Conservation (phyloP, 106 monocot species). For the Dioscorea zingiberensis region DNA sequence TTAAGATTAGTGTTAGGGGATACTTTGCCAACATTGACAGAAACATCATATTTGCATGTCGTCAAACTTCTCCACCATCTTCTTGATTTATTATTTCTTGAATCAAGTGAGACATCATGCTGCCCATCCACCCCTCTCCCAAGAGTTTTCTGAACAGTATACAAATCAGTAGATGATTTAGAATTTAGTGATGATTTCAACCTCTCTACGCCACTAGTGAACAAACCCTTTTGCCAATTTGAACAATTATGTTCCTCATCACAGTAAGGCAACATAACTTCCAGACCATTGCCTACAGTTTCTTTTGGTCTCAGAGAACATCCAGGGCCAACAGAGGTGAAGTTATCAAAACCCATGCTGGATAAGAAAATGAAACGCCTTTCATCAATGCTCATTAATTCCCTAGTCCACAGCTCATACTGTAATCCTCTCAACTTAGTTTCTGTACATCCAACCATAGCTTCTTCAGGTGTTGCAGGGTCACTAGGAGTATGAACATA, state of each 20-base stretch:
- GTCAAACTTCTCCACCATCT: constrained; percentile 47
- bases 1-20: constrained; percentile 21
- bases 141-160: too few species aligned
- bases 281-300: not conserved
- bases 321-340: not conserved
- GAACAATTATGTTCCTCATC: constrained; percentile 2
- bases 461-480: constrained; percentile 16
- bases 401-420: constrained; percentile 37
- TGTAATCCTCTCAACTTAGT: constrained; percentile 4
- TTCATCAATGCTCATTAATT: constrained; percentile 44
- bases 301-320: constrained; percentile 4
- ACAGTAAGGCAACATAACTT: constrained; percentile 22
- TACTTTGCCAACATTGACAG: constrained; percentile 13
- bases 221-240: too few species aligned
- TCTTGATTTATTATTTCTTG: constrained; percentile 24
- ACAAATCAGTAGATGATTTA: too few species aligned
- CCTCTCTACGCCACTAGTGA: too few species aligned
- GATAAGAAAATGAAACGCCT: constrained; percentile 47
- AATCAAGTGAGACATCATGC: not conserved
- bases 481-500: constrained; percentile 17
- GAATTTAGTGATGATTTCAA: too few species aligned
- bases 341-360: constrained; percentile 27
- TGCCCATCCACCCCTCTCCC: constrained; percentile 8
- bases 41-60: constrained; percentile 16
- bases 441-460: constrained; percentile 8